These are phyloP conservation scores for Phytophthora macrochlamydospora DNA, from an alignment of 352 stramenopile species.

Conservation along the genomic window DNA sequence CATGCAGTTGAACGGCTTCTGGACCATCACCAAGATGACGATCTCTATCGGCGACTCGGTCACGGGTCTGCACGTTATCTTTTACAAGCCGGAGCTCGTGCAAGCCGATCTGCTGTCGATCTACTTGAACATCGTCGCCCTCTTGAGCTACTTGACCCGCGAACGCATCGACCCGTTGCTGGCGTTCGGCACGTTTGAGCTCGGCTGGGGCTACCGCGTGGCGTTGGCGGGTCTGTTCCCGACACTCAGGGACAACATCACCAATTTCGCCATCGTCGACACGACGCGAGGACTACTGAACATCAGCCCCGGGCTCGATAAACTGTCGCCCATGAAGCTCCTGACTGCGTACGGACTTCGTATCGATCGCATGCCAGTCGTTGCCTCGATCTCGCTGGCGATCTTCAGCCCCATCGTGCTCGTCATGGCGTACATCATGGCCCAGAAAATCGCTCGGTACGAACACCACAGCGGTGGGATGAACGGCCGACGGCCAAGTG, in stretches of 20 bases:
- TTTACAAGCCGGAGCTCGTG: conserved; percentile 32
- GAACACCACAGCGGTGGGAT: conserved; percentile 6
- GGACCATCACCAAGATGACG: conserved; percentile 36
- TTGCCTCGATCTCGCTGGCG: conserved; percentile 21
- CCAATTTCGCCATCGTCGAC: conserved; percentile 19
- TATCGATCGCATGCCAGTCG: conserved; percentile 12
- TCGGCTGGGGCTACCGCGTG: conserved; percentile 25
- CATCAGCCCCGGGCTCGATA: conserved; percentile 13
- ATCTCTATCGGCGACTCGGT: conserved; percentile 21
- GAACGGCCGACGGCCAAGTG: conserved; percentile 2
- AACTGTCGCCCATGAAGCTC: conserved; percentile 29
- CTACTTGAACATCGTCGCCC: conserved; percentile 26
- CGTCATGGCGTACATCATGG: conserved; percentile 28
- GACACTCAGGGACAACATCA: conserved; percentile 14
- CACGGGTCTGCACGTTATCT: conserved; percentile 18
- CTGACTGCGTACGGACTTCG: conserved; percentile 25
- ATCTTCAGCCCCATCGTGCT: conserved; percentile 34
- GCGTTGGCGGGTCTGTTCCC: conserved; percentile 18
- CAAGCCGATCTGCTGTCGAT: conserved; percentile 42
- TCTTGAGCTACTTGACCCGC: conserved; percentile 21
- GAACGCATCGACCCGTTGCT: conserved; percentile 35
- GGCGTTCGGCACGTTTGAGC: conserved; percentile 29
- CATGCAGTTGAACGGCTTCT: conserved; percentile 40
- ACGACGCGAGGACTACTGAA: conserved; percentile 16
- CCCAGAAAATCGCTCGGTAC: conserved; percentile 19